Evolutionary conservation across 148 eudicot species (phyloP).

Genomic region (Chenopodium berlandieri): DNA sequence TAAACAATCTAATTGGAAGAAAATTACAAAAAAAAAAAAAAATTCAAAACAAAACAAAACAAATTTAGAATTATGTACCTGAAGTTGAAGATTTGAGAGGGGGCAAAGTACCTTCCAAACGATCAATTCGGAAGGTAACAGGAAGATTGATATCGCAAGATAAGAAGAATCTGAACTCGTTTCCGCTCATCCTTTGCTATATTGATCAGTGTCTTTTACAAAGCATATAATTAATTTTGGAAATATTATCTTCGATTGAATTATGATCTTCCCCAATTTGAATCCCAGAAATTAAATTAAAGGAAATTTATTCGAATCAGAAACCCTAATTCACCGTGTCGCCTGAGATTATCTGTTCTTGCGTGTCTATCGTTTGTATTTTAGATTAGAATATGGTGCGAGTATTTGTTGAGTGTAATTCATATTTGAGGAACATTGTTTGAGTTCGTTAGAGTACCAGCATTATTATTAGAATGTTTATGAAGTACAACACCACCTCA

Average conservation of each 20-base stretch:
- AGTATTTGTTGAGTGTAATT: too few species aligned
- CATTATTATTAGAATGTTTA: too few species aligned
- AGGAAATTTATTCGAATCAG: background rate
- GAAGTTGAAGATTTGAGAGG: conserved; percentile 40
- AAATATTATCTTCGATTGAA: background rate
- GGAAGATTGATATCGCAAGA: conserved; percentile 93
- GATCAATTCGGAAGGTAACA: conserved; percentile 72
- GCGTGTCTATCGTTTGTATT: too few species aligned
- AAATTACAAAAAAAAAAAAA: background rate
- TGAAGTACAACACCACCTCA: too few species aligned
- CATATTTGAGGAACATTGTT: too few species aligned
- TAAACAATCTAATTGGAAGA: background rate
- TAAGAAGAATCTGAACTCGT: conserved; percentile 84
- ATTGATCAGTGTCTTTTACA: background rate
- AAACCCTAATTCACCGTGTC: background rate
- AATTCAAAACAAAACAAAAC: too few species aligned
- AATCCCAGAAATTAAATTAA: too few species aligned
- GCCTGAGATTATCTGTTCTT: background rate
- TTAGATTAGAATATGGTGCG: too few species aligned
- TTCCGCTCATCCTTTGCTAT: conserved; percentile 47
- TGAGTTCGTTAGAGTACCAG: too few species aligned
- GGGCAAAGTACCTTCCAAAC: conserved; percentile 64
- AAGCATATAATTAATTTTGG: background rate
- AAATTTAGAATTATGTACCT: conserved; percentile 32
- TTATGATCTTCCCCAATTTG: background rate